These are phyloP conservation scores for Calonectria montana DNA, from an alignment of 2,329 filamentous ascomycete species.

Conservation along the genomic window DNA sequence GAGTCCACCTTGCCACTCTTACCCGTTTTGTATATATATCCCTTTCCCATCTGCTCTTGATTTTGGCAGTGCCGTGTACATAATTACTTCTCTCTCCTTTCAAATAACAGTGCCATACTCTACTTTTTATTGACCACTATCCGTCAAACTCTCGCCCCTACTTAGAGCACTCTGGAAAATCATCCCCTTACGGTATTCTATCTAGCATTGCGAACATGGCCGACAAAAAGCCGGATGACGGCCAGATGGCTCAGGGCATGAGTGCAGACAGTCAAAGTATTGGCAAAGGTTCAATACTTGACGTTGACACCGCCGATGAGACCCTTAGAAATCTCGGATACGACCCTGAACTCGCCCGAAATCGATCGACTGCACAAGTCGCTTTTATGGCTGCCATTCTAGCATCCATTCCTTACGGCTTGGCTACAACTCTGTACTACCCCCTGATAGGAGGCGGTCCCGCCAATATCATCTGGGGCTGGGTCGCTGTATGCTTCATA, in stretches of 20 bases:
- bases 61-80: not conserved
- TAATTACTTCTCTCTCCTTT: not conserved
- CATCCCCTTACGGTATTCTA: too few relatives aligned
- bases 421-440: slow-evolving; percentile 1
- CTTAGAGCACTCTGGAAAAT: not conserved
- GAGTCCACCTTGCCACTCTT: not conserved
- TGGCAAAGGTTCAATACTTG: not conserved
- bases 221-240: not conserved
- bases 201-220: not conserved
- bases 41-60: not conserved
- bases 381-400: slow-evolving; percentile 6
- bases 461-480: slow-evolving; percentile 7
- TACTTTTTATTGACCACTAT: not conserved
- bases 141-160: not conserved
- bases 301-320: not conserved
- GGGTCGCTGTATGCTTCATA: not conserved
- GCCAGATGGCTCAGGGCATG: not conserved
- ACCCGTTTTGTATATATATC: not conserved
- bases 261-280: not conserved
- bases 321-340: not conserved
- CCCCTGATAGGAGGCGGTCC: slow-evolving; percentile 1
- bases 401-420: not conserved
- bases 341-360: not conserved
- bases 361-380: slow-evolving; percentile 7
- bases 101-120: not conserved